Conservation (phyloP, 2,329 filamentous ascomycete genomes). For the Dactylellina sp. region DNA sequence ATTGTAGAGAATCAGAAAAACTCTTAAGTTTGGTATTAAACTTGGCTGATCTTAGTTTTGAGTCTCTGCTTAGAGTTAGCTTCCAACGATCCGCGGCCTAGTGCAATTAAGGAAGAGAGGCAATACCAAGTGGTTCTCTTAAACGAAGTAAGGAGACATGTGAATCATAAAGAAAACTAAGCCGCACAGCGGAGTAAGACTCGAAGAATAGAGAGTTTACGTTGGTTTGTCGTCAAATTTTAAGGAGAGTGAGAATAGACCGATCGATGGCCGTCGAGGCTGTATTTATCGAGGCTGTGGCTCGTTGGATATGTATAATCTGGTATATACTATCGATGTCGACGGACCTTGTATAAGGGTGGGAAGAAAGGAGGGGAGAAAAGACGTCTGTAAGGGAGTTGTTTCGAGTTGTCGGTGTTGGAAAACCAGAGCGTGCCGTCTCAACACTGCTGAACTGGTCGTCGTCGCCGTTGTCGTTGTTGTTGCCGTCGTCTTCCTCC, state of each 20-base stretch:
- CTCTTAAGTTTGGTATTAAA: conserved; percentile 1
- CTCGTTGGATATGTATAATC: not conserved
- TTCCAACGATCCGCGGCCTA: not conserved
- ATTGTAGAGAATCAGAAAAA: conserved; percentile 7
- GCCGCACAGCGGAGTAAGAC: conserved; percentile 46
- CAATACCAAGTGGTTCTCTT: conserved; percentile 41
- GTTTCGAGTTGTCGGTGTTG: conserved; percentile 54
- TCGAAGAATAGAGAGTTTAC: conserved; percentile 17
- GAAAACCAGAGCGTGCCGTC: conserved; percentile 43
- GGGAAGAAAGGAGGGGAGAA: conserved; percentile 12
- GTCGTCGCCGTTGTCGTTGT: not conserved
- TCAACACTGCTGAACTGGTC: conserved; percentile 6
- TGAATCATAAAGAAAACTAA: conserved; percentile 21
- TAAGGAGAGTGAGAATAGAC: conserved; percentile 11
- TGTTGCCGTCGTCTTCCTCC: conserved; percentile 4
- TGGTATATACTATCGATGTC: conserved; percentile 11
- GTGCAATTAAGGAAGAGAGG: not conserved
- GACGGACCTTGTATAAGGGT: conserved; percentile 5
- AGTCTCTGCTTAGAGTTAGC: conserved; percentile 30
- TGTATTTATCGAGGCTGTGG: conserved; percentile 16
- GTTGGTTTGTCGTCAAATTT: not conserved
- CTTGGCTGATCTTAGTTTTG: conserved; percentile 5
- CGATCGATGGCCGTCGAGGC: conserved; percentile 41
- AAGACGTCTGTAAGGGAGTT: conserved; percentile 30
- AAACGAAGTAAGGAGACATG: conserved; percentile 51